Evolutionary conservation across 2,329 filamentous ascomycete species (phyloP), one percentile per base, ranked within the genome.

Genomic region (Graphium sp.): DNA sequence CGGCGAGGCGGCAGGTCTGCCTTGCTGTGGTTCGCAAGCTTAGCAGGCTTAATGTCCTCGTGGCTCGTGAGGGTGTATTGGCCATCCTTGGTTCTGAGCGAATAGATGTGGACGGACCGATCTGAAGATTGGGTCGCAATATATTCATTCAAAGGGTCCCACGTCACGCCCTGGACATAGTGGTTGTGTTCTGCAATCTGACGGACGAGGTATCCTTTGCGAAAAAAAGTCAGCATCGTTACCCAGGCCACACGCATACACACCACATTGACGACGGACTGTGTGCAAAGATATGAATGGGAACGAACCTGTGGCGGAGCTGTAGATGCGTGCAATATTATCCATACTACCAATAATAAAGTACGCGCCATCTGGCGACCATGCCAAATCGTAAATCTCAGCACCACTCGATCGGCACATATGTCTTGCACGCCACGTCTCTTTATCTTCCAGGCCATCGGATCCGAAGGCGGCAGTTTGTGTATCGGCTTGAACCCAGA

Each of bases 311-410:
- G 80, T 89, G 38, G 80, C 77, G 32, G 85, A 81, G 52, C 92
- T 94, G 61, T 94, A 95, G 42, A 98, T 95, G 34, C 87, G 72
- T 33, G 89, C 85, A 48, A 95, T 77, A 49, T 98, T 98, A 57
- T 98, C 89, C 85, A 98, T 95, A 56, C 89, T 95, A 22, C 89
- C 89, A 15, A 91, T 94, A 42, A 98, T 94, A 58, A 98, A 93
- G 56, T 91, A 89, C 22, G 75, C 62, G 22, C 81, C 84, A 51
- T 98, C 89, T n/a, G 91, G 91, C 27, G 89, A 95, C 91, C 89
- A 98, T 28, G 89, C 89, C 32, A 98, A 60, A 52, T 98, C 89
- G 55, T 98, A 98, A 40, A 98, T 95, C 51, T 98, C 89, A 8
- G 85, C 83, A 20, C 85, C 87, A 36, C 80, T 82, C 25, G 85